phyloP scores from a whole-genome alignment of 768 basidiomycete species.

The Leccinum rimulosum region DNA sequence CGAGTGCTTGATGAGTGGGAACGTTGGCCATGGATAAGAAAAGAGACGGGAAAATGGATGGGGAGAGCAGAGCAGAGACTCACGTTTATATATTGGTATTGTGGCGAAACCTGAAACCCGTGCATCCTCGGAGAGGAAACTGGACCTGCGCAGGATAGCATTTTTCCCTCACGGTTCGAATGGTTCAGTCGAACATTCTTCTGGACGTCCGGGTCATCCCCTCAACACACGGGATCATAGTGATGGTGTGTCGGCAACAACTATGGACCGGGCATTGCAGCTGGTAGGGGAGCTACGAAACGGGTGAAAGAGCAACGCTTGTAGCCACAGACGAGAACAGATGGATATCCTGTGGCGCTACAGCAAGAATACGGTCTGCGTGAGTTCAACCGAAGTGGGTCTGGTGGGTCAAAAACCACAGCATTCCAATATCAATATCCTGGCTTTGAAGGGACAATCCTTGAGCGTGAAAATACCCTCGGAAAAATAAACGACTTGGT shows the following conservation, averaged over 20 bases:
- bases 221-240: neutral
- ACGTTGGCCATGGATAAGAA: constrained; percentile 17
- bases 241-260: neutral
- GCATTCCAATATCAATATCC: neutral
- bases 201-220: too few species aligned
- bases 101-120: neutral
- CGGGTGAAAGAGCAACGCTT: neutral
- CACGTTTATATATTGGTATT: constrained; percentile 7
- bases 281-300: neutral
- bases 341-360: constrained; percentile 2
- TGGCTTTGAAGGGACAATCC: neutral
- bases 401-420: neutral
- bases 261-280: neutral
- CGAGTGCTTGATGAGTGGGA: neutral
- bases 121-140: neutral
- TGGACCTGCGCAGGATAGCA: neutral
- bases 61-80: neutral
- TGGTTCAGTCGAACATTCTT: constrained; percentile 4
- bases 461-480: neutral
- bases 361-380: neutral
- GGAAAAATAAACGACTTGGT: neutral
- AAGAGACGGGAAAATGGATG: constrained; percentile 2
- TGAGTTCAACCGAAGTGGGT: neutral
- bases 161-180: neutral
- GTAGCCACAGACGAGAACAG: constrained; percentile 8